These are phyloP conservation scores for Porcisia hertigi DNA, from an alignment of 208 protist species.

Conservation along the genomic window DNA sequence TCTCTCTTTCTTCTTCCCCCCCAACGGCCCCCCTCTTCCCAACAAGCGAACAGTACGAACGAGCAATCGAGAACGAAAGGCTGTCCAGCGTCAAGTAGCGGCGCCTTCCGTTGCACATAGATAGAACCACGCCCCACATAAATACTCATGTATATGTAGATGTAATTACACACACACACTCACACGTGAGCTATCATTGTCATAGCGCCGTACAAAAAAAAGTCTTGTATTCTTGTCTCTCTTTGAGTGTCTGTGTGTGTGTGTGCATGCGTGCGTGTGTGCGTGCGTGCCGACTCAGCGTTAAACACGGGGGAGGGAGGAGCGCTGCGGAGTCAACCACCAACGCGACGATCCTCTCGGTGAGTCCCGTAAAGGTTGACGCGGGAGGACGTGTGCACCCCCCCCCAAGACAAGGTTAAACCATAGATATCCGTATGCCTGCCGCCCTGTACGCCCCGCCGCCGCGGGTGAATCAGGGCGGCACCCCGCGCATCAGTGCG, in stretches of 20 bases:
- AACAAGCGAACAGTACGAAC: neutral
- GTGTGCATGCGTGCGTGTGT: neutral
- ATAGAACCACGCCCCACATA: slow-evolving; percentile 13
- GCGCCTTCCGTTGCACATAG: no score
- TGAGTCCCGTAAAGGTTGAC: neutral
- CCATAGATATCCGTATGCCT: neutral
- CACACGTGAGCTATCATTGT: neutral
- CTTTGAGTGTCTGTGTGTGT: neutral
- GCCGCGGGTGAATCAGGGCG: neutral
- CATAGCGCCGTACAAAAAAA: neutral
- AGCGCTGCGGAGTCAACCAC: neutral
- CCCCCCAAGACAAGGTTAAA: neutral
- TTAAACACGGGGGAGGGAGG: neutral
- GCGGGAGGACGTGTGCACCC: neutral
- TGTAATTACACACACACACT: neutral
- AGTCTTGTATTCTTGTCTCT: neutral
- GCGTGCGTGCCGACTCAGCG: neutral
- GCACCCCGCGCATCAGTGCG: neutral
- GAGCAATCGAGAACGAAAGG: neutral
- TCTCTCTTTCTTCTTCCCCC: neutral
- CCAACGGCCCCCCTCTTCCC: neutral
- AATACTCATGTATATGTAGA: neutral
- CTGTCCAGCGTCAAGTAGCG: neutral
- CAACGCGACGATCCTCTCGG: neutral
- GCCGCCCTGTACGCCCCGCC: neutral